phyloP scores from a whole-genome alignment of 192 early-diverging fungal genomes.

The Coemansia sp. region DNA sequence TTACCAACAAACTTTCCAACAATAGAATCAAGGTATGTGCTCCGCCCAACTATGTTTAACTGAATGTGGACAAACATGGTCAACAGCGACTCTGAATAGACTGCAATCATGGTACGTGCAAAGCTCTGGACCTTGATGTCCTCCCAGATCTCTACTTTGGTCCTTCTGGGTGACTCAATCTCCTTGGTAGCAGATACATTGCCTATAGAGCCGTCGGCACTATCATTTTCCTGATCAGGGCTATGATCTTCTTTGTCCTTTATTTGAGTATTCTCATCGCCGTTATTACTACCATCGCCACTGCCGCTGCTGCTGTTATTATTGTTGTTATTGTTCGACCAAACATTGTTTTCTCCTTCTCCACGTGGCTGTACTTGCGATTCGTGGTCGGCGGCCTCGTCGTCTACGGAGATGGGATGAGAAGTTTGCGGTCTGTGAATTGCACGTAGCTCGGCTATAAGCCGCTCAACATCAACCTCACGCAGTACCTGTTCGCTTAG shows the following conservation, averaged over 20 bases:
- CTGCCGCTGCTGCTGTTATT: not conserved
- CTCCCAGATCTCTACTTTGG: slow-evolving; percentile 81
- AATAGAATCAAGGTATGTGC: slow-evolving; percentile 81
- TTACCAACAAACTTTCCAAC: slow-evolving; percentile 34
- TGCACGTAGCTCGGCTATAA: slow-evolving; percentile 54
- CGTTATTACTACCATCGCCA: not conserved
- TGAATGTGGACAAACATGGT: slow-evolving; percentile 84
- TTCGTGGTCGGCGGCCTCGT: not conserved
- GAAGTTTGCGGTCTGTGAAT: slow-evolving; percentile 23
- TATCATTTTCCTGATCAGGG: not conserved
- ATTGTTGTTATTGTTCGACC: slow-evolving; percentile 14
- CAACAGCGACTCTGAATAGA: slow-evolving; percentile 87
- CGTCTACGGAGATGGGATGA: not conserved
- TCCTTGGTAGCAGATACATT: not conserved
- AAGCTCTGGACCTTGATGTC: slow-evolving; percentile 90
- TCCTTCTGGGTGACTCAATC: slow-evolving; percentile 28
- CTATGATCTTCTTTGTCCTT: not conserved
- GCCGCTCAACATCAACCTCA: slow-evolving; percentile 75
- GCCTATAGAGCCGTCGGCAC: not conserved
- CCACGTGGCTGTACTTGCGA: not conserved
- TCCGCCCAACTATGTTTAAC: slow-evolving; percentile 87
- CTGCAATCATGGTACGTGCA: slow-evolving; percentile 77
- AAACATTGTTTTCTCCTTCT: slow-evolving; percentile 14
- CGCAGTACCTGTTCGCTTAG: slow-evolving; percentile 76
- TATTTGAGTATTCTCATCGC: not conserved